Base-by-base conservation (phyloP, 495 filamentous ascomycete species). In the Melanomma pulvis-pyrius region DNA sequence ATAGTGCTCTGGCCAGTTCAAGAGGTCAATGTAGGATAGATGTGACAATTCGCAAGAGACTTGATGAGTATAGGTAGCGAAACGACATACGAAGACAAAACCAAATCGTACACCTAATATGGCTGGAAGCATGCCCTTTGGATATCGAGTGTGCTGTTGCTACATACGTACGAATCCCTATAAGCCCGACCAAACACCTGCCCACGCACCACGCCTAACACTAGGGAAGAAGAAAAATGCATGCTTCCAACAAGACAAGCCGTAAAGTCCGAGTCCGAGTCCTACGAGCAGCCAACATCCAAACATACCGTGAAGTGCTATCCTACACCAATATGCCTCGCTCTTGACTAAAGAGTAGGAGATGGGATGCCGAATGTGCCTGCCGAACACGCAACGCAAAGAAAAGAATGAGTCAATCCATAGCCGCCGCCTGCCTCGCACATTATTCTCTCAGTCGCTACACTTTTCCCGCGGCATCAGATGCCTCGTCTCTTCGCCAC, bases 181-280 rank as follows among this genome's bases (percentile, higher is more conserved):
- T 34, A 59, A n/a, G 32, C 55, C 21, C 34, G 4, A 29, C 39
- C 21, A 2, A 59, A 59, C 55, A 59, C 55, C 55, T 17, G 39
- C 12, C 21, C 57, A 32, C 55, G 15, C 36, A 44, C 39, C 39
- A 17, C 39, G 29, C 25, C 36, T 8, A 25, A 30, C 26, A 25
- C 11, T 55, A 55, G n/a, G 15, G 22, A n/a, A 51, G 52, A 55
- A 55, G 39, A 17, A 55, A 29, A 11, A 29, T 2, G 26, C 7
- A 36, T 36, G 4, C 24, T 30, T 30, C 52, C 8, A 44, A n/a
- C 39, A 6, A 15, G 39, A 44, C 39, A 44, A 44, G 13, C 6
- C n/a, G n/a, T n/a, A 36, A 36, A 44, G 39, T 44, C 39, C 39
- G 39, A 7, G 39, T 44, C 17, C 39, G 13, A 44, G 39, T 44